These are phyloP conservation scores for Drechslerella coelobrocha DNA, from an alignment of 2,329 filamentous ascomycete species.

Conservation along the genomic window DNA sequence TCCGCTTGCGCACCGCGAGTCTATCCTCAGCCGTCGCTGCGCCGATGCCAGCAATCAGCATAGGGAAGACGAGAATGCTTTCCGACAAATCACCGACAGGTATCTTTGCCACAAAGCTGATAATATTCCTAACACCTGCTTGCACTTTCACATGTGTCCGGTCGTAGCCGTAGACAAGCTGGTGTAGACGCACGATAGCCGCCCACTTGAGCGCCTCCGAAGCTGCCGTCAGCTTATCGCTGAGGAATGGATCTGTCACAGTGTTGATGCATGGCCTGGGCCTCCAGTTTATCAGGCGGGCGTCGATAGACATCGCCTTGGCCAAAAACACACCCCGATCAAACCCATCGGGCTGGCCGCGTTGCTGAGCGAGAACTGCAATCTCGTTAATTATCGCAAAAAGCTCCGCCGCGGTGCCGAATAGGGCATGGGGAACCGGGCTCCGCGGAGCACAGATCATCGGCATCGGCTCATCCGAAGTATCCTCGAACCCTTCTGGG, in stretches of 20 bases:
- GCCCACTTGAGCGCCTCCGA: slow-evolving; percentile 50
- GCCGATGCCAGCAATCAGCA: slow-evolving; percentile 50
- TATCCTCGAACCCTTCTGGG: slow-evolving; percentile 41
- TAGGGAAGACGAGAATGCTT: slow-evolving; percentile 51
- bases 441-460: slow-evolving; percentile 45
- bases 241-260: slow-evolving; percentile 34
- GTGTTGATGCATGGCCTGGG: slow-evolving; percentile 39
- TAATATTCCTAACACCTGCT: slow-evolving; percentile 45
- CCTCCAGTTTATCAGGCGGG: slow-evolving; percentile 43
- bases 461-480: slow-evolving; percentile 26
- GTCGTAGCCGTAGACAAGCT: slow-evolving; percentile 43
- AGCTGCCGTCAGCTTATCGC: slow-evolving; percentile 49
- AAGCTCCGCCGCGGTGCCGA: slow-evolving; percentile 47
- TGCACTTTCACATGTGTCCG: slow-evolving; percentile 46
- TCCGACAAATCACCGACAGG: slow-evolving; percentile 50
- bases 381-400: slow-evolving; percentile 52
- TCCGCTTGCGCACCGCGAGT: slow-evolving; percentile 38
- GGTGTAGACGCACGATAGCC: slow-evolving; percentile 49
- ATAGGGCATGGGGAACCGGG: slow-evolving; percentile 49
- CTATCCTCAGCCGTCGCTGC: slow-evolving; percentile 40
- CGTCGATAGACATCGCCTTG: slow-evolving; percentile 46
- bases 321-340: slow-evolving; percentile 30
- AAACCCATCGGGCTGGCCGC: slow-evolving; percentile 21
- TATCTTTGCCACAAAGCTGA: slow-evolving; percentile 42
- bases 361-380: slow-evolving; percentile 47